Conservation (phyloP, 2,329 filamentous ascomycete species). For the Sarocladium strictum region DNA sequence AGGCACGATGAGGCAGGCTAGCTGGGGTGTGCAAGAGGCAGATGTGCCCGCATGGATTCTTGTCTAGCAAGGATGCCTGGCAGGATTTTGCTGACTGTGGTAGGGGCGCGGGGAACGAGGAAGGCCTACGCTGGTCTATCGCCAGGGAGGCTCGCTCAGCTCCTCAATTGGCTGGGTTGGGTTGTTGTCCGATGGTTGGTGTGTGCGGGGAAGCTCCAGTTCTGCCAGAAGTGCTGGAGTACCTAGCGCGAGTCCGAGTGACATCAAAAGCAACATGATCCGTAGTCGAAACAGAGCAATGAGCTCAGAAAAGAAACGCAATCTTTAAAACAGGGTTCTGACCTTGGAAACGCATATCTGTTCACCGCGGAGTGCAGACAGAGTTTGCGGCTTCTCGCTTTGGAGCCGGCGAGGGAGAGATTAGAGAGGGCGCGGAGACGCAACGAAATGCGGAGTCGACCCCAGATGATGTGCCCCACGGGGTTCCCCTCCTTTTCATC, state of each 20-base stretch:
- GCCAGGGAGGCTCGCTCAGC: too few species aligned
- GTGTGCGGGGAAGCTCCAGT: conserved; percentile 8
- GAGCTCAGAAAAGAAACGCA: not conserved
- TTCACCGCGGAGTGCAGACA: not conserved
- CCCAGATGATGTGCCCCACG: conserved; percentile 6
- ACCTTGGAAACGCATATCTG: not conserved
- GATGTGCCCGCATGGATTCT: conserved; percentile 3
- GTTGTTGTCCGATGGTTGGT: not conserved
- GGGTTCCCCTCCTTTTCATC: conserved; percentile 1
- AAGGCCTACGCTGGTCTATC: not conserved
- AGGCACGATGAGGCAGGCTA: not conserved
- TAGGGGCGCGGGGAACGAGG: not conserved
- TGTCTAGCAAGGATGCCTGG: not conserved
- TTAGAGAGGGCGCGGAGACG: not conserved
- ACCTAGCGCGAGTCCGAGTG: too few species aligned
- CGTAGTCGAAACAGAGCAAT: not conserved
- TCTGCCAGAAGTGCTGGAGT: too few species aligned
- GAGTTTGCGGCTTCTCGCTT: not conserved
- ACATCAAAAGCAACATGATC: not conserved
- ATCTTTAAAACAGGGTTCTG: not conserved
- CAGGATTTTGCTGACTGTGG: not conserved
- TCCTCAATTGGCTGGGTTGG: not conserved
- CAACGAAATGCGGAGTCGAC: conserved; percentile 2
- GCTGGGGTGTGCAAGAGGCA: not conserved
- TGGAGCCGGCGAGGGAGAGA: not conserved